Conservation (phyloP, 768 basidiomycete species). For the Chalciporus chontae region DNA sequence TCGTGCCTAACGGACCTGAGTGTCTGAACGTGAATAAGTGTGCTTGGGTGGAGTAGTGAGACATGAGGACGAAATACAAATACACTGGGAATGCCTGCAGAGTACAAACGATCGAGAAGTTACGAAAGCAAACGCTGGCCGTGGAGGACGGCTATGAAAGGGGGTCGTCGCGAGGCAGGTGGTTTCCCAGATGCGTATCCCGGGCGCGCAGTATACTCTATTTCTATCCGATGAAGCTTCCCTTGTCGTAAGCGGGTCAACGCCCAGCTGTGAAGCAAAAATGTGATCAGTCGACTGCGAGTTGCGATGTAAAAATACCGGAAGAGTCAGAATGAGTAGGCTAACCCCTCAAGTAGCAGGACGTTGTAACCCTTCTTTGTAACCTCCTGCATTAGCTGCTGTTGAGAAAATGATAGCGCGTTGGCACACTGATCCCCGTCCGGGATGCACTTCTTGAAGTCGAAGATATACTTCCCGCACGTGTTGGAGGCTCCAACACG, state of each 20-base stretch:
- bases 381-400: conserved; percentile 58
- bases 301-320: background rate
- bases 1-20: conserved; percentile 26
- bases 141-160: conserved; percentile 65
- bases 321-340: background rate
- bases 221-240: conserved; percentile 60
- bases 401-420: conserved; percentile 59
- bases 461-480: conserved; percentile 60
- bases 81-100: conserved; percentile 21
- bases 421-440: conserved; percentile 46
- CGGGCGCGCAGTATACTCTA: conserved; percentile 66
- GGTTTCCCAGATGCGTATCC: conserved; percentile 52
- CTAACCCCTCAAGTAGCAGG: conserved; percentile 65
- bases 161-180: conserved; percentile 48
- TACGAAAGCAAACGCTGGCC: conserved; percentile 30
- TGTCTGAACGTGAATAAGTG: conserved; percentile 14
- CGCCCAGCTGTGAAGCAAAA: conserved; percentile 51
- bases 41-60: conserved; percentile 17
- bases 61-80: conserved; percentile 32
- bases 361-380: conserved; percentile 56
- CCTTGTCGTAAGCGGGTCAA: conserved; percentile 62
- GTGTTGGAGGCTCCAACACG: conserved; percentile 51
- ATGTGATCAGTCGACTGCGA: background rate
- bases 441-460: conserved; percentile 45
- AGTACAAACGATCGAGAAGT: conserved; percentile 30